Evolutionary conservation across 2,329 filamentous ascomycete species (phyloP).

Genomic region (Mycosphaerella sp.): DNA sequence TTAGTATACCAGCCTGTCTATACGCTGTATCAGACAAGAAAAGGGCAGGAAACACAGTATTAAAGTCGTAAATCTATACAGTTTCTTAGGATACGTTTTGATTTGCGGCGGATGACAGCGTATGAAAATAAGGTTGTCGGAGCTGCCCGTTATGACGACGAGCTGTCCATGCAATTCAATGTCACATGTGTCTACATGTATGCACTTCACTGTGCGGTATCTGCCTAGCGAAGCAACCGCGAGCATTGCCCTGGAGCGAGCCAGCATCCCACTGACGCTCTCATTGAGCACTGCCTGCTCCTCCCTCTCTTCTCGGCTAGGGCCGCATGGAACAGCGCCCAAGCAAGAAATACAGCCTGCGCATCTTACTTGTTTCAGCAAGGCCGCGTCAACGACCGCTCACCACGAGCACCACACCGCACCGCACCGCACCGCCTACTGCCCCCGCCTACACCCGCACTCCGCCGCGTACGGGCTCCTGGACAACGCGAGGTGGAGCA

Average conservation of each 20-base stretch:
- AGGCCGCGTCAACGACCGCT: constrained; percentile 9
- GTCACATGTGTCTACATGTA: no score
- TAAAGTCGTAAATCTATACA: no score
- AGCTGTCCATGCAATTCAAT: no score
- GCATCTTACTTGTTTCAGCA: constrained; percentile 4
- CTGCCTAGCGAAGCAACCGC: not conserved
- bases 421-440: not conserved
- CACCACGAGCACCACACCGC: not conserved
- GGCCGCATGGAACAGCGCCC: not conserved
- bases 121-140: no score
- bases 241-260: constrained; percentile 1
- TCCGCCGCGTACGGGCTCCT: constrained; percentile 1
- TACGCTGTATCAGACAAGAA: no score
- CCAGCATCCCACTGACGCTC: not conserved
- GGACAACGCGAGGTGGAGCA: not conserved
- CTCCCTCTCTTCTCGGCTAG: not conserved
- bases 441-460: not conserved
- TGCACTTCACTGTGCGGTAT: not conserved
- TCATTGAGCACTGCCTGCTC: not conserved
- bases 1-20: no score
- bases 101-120: no score
- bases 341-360: not conserved
- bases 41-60: no score
- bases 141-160: no score
- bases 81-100: no score